Conservation (phyloP, 2,329 filamentous ascomycete genomes). For the Aureobasidium sp. region DNA sequence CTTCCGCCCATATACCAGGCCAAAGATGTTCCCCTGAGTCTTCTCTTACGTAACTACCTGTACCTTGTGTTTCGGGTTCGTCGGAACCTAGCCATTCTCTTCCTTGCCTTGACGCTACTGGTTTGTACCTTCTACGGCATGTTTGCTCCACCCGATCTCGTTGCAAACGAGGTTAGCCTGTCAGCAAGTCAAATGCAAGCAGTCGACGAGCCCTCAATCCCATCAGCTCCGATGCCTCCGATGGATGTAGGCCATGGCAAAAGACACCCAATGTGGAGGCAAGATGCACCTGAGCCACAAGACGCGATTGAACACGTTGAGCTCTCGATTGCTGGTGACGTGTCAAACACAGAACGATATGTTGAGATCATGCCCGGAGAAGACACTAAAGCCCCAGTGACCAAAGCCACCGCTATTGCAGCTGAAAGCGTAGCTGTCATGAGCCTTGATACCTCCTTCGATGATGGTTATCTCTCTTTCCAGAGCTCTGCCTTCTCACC, state of each 20-base stretch:
- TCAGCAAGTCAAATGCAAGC: neutral
- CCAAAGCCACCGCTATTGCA: neutral
- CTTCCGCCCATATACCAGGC: slow-evolving; percentile 27
- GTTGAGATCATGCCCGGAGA: neutral
- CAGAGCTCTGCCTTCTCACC: neutral
- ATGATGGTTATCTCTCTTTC: neutral
- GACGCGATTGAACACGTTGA: neutral
- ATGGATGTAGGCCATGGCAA: neutral
- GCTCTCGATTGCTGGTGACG: neutral
- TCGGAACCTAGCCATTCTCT: slow-evolving; percentile 16
- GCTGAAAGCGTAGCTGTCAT: neutral
- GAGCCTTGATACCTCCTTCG: neutral
- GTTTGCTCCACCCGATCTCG: neutral
- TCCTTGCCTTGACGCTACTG: neutral
- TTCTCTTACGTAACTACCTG: slow-evolving; percentile 48
- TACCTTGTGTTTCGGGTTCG: slow-evolving; percentile 46
- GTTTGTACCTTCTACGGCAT: neutral
- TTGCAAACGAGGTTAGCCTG: no score
- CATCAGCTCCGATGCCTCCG: no score
- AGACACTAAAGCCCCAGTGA: no score
- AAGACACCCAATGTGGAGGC: neutral
- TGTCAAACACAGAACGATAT: no score
- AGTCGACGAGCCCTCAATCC: neutral
- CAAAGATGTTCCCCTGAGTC: slow-evolving; percentile 45
- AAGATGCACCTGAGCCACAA: neutral